Evolutionary conservation across 2,329 filamentous ascomycete species (phyloP).

Genomic region (Tolypocladium album): DNA sequence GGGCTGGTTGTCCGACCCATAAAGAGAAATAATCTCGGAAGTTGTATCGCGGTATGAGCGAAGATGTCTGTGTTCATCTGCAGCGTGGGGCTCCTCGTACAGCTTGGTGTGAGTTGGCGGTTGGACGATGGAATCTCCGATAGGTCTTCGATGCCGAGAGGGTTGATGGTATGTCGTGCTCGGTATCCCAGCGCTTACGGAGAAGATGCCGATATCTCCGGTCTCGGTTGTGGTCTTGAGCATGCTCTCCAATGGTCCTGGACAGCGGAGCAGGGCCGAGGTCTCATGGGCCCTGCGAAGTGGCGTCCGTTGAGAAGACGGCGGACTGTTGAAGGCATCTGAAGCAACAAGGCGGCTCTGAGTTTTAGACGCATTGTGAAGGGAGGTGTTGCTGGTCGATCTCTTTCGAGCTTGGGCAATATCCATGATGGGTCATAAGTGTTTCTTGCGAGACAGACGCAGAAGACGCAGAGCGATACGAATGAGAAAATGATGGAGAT

Average conservation of each 20-base stretch:
- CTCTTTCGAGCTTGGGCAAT: conserved; percentile 15
- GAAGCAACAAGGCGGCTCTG: conserved; percentile 10
- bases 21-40: conserved; percentile 46
- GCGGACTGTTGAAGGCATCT: conserved; percentile 8
- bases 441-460: not conserved
- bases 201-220: conserved; percentile 53
- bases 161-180: conserved; percentile 18
- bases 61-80: conserved; percentile 32
- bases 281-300: conserved; percentile 34
- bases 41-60: conserved; percentile 39
- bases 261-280: conserved; percentile 30
- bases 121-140: conserved; percentile 16
- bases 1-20: conserved; percentile 37
- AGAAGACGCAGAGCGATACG: conserved; percentile 2
- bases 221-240: conserved; percentile 56
- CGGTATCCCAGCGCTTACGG: conserved; percentile 27
- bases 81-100: conserved; percentile 18
- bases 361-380: conserved; percentile 20
- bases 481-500: not conserved
- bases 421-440: conserved; percentile 16
- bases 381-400: conserved; percentile 28
- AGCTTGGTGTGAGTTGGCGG: conserved; percentile 16
- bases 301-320: conserved; percentile 22
- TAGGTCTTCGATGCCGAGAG: conserved; percentile 16
- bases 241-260: conserved; percentile 51